phyloP scores from a whole-genome alignment of 352 stramenopile species.

The Aphanomyces euteiches region DNA sequence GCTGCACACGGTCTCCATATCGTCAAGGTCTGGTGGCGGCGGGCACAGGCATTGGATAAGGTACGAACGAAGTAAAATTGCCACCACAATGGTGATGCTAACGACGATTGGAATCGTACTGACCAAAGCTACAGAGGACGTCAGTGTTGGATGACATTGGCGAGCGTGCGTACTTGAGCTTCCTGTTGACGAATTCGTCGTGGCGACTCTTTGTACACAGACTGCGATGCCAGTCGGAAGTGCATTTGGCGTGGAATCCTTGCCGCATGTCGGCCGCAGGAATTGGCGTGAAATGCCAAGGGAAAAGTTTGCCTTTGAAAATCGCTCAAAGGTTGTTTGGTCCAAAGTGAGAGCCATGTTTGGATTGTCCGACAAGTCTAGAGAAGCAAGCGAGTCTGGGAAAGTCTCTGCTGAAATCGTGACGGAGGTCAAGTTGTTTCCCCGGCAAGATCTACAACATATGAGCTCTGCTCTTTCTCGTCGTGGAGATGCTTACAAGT shows the following conservation, averaged over 20 bases:
- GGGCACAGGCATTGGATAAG: no score
- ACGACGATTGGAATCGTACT: no score
- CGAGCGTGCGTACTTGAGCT: no score
- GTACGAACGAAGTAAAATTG: no score
- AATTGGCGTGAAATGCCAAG: neutral
- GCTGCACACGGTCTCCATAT: no score
- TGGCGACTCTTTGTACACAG: neutral
- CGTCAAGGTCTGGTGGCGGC: no score
- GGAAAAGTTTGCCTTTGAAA: neutral
- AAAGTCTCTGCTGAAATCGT: neutral
- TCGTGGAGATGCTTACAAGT: no score
- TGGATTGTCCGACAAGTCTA: slow-evolving; percentile 3
- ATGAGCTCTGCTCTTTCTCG: neutral
- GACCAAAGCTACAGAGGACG: no score
- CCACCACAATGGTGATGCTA: no score
- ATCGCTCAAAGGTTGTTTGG: neutral
- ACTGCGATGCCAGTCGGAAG: neutral
- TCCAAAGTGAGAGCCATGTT: slow-evolving; percentile 1
- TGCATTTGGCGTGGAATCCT: neutral
- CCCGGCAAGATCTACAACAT: neutral
- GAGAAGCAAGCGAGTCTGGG: neutral
- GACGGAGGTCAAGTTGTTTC: slow-evolving; percentile 4
- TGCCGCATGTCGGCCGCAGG: neutral
- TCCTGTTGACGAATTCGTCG: neutral
- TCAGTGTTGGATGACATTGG: no score